These are phyloP conservation scores for Symbiodinium natans DNA, from an alignment of 73 alveolate species.

Conservation along the genomic window DNA sequence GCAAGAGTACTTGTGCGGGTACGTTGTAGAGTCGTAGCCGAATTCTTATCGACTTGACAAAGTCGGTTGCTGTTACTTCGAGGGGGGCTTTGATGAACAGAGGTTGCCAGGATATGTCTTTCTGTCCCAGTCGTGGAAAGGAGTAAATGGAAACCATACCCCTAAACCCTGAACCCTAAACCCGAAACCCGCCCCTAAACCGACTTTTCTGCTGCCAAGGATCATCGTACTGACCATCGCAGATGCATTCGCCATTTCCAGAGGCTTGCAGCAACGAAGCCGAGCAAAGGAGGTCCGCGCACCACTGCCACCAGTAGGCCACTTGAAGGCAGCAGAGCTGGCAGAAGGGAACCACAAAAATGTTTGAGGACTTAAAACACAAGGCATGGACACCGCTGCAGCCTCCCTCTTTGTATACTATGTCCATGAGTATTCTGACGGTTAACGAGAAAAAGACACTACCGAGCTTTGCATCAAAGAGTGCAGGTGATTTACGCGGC, in stretches of 20 bases:
- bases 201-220: neutral
- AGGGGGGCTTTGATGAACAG: no score
- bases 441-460: no score
- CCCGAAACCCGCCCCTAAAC: neutral
- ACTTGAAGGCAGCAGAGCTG: neutral
- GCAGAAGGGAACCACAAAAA: neutral
- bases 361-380: no score
- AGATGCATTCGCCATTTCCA: neutral
- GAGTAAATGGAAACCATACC: neutral
- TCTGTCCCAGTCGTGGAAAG: no score
- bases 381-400: no score
- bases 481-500: no score
- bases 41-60: neutral
- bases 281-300: slow-evolving; percentile 2
- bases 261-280: neutral
- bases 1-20: no score
- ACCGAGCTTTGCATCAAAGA: no score
- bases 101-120: neutral
- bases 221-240: neutral
- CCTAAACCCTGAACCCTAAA: neutral
- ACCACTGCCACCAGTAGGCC: neutral
- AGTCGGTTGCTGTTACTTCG: no score
- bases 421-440: no score
- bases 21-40: no score
- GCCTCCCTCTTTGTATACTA: no score